Conservation (phyloP, 345 rosid genomes). For the Gossypium anomalum region DNA sequence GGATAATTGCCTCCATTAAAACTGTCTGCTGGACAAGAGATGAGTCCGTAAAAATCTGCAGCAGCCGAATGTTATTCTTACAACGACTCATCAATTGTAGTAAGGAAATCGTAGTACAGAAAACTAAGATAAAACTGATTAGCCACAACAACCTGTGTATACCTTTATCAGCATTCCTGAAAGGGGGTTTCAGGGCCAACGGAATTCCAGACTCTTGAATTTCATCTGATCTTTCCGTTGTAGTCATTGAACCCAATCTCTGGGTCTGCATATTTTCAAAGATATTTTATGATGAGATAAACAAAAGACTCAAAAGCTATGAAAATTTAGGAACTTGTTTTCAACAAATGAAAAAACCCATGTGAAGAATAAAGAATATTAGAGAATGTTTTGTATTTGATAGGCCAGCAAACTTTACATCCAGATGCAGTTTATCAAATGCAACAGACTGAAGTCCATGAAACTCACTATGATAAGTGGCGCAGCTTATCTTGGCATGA, state of each 20-base stretch:
- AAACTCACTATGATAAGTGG: neutral
- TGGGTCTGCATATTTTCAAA: slow-evolving; percentile 36
- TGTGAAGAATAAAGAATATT: neutral
- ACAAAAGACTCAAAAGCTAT: neutral
- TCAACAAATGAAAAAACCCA: neutral
- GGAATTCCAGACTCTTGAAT: slow-evolving; percentile 26
- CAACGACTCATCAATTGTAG: neutral
- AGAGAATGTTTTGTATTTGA: neutral
- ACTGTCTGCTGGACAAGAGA: slow-evolving; percentile 25
- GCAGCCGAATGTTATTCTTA: neutral
- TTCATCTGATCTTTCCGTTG: slow-evolving; percentile 20
- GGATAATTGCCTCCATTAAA: slow-evolving; percentile 21
- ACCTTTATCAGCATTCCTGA: slow-evolving; percentile 36
- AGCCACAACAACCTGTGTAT: slow-evolving; percentile 6
- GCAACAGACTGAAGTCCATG: neutral
- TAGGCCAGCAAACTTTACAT: neutral
- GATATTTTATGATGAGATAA: neutral
- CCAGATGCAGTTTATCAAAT: neutral
- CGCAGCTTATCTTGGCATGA: neutral
- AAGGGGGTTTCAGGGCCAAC: slow-evolving; percentile 18
- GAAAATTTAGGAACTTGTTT: neutral
- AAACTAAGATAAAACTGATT: slow-evolving; percentile 13
- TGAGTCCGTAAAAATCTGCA: slow-evolving; percentile 35
- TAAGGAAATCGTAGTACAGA: neutral
- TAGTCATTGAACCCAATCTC: slow-evolving; percentile 24